Evolutionary conservation across 164 flowering plant species (phyloP).

Genomic region (Chimonanthus salicifolius): DNA sequence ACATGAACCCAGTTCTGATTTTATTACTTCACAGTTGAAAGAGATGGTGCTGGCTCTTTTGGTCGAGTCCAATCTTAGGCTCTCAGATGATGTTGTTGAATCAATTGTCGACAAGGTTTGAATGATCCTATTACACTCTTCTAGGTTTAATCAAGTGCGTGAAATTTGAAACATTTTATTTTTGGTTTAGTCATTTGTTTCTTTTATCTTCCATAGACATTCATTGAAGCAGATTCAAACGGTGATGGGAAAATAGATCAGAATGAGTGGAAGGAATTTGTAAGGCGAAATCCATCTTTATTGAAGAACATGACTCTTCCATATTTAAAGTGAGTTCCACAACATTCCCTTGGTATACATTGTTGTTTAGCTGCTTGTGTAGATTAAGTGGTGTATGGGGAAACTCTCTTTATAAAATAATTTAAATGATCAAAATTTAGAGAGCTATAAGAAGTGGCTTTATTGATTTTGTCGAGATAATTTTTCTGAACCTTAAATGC

Average conservation of each 20-base stretch:
- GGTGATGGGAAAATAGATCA: conserved; percentile 73
- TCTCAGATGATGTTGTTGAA: conserved; percentile 66
- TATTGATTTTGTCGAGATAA: no score
- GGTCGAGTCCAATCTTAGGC: conserved; percentile 62
- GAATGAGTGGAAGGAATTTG: conserved; percentile 74
- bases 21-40: conserved; percentile 29
- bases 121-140: neutral
- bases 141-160: neutral
- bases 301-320: conserved; percentile 80
- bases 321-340: conserved; percentile 42
- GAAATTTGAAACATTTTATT: no score
- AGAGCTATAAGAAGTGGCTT: no score
- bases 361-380: neutral
- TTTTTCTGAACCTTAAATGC: no score
- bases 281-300: conserved; percentile 47
- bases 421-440: no score
- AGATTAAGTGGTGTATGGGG: no score
- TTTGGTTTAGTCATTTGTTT: neutral
- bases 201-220: conserved; percentile 28
- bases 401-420: no score
- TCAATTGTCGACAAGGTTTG: conserved; percentile 54
- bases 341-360: neutral
- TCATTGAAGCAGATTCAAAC: conserved; percentile 60
- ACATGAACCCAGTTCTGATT: neutral
- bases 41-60: conserved; percentile 84